Base-by-base conservation (phyloP, 2,329 filamentous ascomycete species). In the Beauveria scarabaeidicola region DNA sequence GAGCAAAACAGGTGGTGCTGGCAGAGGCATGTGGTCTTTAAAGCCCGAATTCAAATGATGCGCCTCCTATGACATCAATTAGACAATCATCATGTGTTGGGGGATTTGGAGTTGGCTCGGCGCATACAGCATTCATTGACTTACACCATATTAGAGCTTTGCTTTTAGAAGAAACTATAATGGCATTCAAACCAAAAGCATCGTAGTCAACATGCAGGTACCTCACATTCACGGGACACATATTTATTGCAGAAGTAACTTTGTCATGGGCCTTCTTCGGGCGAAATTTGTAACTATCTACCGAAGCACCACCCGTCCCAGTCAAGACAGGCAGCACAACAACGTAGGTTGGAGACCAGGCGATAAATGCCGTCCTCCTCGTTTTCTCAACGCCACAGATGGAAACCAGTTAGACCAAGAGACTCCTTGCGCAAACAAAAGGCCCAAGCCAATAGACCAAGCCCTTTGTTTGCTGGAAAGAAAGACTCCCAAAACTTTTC, bases 361-460 rank as follows among this genome's bases (percentile, higher is more conserved):
- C 81, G 75, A 75, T 65, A 70, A 74, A 71, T 75, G 84, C 85
- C 85, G 85, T 88, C 86, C 85, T 78, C 82, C 84, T 81, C 85
- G 85, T 86, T 78, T 84, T 86, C 83, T 85, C 83, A 83, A 81
- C 79, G 79, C 81, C 82, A 82, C 78, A 81, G 77, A 74, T 73
- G 77, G 70, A 77, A 74, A 75, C 78, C 77, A 80, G 74, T 77
- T 44, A 73, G 69, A 52, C 48, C 57, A 59, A 68, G 69, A 71
- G 73, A 71, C 68, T 72, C 25, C 69, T 15, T 69, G 69, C 69
- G 68, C 69, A 43, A 46, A 51, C 40, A 29, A 36, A 46, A 43
- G 52, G 27, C 63, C 63, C 54, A 27, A 40, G 51, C 52, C 60
- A 54, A 61, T 48, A 46, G 40, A 27, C 38, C 57, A 23, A 32